phyloP scores from a whole-genome alignment of 495 filamentous ascomycete species.

The Aspergillus nanangensis region DNA sequence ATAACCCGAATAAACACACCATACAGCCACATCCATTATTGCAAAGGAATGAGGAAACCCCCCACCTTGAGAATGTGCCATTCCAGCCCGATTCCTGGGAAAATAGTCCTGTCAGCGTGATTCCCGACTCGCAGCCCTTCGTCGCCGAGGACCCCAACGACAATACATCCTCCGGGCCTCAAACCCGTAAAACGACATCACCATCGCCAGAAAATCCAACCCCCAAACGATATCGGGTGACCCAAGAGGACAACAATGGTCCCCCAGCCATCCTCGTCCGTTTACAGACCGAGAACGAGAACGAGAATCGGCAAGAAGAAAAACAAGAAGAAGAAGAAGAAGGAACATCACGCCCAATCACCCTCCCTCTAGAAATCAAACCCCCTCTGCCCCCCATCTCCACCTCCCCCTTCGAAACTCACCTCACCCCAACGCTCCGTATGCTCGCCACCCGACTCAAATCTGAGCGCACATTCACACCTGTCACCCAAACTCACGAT shows the following conservation, averaged over 20 bases:
- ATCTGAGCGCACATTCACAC: constrained; percentile 46
- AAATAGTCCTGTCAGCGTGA: constrained; percentile 39
- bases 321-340: neutral
- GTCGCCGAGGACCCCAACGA: neutral
- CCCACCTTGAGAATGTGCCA: too few species aligned
- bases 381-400: constrained; percentile 42
- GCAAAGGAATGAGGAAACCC: too few species aligned
- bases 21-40: too few species aligned
- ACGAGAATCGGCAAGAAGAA: neutral
- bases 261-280: too few species aligned
- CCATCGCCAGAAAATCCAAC: constrained; percentile 6
- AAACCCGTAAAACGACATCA: neutral
- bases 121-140: constrained; percentile 40
- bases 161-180: neutral
- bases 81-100: constrained; percentile 30
- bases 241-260: too few species aligned
- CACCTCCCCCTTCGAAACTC: constrained; percentile 33
- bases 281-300: too few species aligned
- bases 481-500: constrained; percentile 41
- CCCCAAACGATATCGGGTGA: constrained; percentile 22
- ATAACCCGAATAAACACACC: too few species aligned
- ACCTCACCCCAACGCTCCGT: constrained; percentile 52
- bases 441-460: constrained; percentile 50
- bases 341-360: neutral
- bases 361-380: constrained; percentile 31